Percentiles rank a stretch among this genome's conserved stretches.
These are phyloP conservation scores for Daldinia grandis DNA, from an alignment of 495 filamentous ascomycete species.

Conservation along the genomic window DNA sequence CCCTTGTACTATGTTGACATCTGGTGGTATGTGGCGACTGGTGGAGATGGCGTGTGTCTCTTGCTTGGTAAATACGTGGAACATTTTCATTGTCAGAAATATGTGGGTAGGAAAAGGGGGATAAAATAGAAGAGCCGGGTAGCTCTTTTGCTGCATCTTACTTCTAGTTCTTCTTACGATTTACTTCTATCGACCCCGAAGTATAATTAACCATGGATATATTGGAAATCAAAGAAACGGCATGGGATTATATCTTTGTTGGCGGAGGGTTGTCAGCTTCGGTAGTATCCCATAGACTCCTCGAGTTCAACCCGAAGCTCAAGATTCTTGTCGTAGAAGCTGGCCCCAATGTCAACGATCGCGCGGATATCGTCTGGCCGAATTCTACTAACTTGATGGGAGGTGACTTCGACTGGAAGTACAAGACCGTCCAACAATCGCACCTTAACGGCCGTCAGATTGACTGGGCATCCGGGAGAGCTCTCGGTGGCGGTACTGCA, in stretches of 20 bases:
- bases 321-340: slow-evolving; percentile 49
- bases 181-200: neutral
- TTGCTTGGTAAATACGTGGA: no score
- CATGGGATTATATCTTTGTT: slow-evolving; percentile 47
- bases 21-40: no score
- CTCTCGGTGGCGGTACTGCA: slow-evolving; percentile 48
- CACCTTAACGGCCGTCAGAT: slow-evolving; percentile 48
- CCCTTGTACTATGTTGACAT: neutral
- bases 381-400: slow-evolving; percentile 30
- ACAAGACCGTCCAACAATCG: slow-evolving; percentile 42
- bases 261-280: slow-evolving; percentile 49
- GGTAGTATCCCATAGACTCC: slow-evolving; percentile 43
- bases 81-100: neutral
- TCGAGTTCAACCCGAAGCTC: slow-evolving; percentile 22
- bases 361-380: slow-evolving; percentile 32
- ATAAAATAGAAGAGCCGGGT: neutral
- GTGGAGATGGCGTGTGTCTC: no score
- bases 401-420: slow-evolving; percentile 45
- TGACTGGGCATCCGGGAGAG: slow-evolving; percentile 50
- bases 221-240: neutral
- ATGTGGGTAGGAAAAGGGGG: neutral
- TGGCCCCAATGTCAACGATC: slow-evolving; percentile 42
- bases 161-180: neutral
- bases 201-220: neutral
- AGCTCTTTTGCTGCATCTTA: no score